Conservation (phyloP, 345 rosid species). For the Melaleuca quinquenervia region DNA sequence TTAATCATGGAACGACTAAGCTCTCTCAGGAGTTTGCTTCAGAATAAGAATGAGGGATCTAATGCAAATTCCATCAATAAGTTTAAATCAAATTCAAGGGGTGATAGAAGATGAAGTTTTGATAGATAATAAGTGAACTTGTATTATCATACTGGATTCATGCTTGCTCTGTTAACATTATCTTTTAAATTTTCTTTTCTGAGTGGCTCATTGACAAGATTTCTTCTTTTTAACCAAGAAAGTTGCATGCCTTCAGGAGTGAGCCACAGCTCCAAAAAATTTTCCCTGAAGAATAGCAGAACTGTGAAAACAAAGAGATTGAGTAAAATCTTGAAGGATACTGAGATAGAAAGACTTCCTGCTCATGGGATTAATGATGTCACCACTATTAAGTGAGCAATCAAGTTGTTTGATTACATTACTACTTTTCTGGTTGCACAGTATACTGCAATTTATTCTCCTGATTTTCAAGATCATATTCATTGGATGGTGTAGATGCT, state of each 20-base stretch:
- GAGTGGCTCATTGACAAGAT: neutral
- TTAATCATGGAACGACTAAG: neutral
- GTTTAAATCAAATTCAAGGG: neutral
- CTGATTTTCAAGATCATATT: neutral
- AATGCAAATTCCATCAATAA: neutral
- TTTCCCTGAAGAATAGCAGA: neutral
- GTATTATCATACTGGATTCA: neutral
- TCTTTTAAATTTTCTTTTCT: neutral
- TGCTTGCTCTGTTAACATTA: neutral
- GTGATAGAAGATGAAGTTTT: neutral
- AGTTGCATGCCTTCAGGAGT: neutral
- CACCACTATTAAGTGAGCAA: constrained; percentile 18
- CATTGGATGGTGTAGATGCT: neutral
- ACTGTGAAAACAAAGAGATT: neutral
- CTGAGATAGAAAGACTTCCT: neutral
- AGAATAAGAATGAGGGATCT: neutral
- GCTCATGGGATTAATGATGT: neutral
- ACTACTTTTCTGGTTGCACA: neutral
- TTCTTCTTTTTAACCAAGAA: neutral
- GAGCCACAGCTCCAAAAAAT: neutral
- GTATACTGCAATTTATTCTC: neutral
- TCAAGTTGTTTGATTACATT: neutral
- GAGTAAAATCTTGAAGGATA: constrained; percentile 1
- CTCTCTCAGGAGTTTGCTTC: neutral
- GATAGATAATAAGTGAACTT: neutral